Base-by-base conservation (phyloP, 108 stramenopile species). In the Tribonema minus region DNA sequence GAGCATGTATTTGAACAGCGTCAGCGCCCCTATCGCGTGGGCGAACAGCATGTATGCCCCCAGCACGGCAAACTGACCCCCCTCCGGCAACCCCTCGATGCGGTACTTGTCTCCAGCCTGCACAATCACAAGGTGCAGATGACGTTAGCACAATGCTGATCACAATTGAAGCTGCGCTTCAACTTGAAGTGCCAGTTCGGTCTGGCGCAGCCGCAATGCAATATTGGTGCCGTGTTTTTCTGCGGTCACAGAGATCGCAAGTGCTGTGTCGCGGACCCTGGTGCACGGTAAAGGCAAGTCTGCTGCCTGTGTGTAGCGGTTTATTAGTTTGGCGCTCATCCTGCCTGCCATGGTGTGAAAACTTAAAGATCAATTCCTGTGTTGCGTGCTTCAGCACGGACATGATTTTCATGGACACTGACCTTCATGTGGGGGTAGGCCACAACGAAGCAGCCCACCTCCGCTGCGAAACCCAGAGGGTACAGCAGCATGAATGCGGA, bases 401-500 rank as follows among this genome's bases (percentile, higher is more conserved):
- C n/a, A n/a, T n/a, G n/a, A n/a, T n/a, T n/a, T n/a, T n/a, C n/a
- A n/a, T 31, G 35, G n/a, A 40, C 27, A 33, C 63, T 25, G 38
- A 79, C 77, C 77, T 79, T 79, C 32, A 70, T 70, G 68, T 68
- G 68, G n/a, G 77, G 68, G 29, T 68, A 26, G 0, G 67, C 77
- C 27, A 70, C 68, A 35, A 79, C n/a, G 67, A 67, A 79, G 1
- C 67, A 58, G 2, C 77, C 77, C 3, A 79, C 32, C 77, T 79
- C 77, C 3, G 67, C 77, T 12, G 67, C 67, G 61, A 79, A 79
- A 33, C 77, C 77, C 39, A 79, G 26, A 34, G 77, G 77, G 33
- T 79, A 79, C 23, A 79, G 77, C 67, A 79, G 15, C 23, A 79
- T 61, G 32, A 79, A 79, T 4, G 77, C 77, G 33, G 68, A 35